phyloP scores from a whole-genome alignment of 2,329 filamentous ascomycete species.

The Aspergillus sp. region DNA sequence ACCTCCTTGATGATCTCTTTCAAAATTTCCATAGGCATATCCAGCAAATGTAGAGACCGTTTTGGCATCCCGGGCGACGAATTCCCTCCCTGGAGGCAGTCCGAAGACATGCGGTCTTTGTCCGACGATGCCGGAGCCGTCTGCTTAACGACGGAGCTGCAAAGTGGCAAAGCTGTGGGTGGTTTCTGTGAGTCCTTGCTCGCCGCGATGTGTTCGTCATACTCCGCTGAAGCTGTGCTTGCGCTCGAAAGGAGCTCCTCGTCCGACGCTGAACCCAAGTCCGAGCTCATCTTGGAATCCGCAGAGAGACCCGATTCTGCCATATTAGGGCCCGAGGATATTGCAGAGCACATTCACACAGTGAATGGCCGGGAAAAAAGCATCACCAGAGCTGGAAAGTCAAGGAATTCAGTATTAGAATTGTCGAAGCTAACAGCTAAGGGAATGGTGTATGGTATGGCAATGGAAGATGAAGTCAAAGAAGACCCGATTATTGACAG shows the following conservation, averaged over 20 bases:
- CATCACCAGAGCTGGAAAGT: background rate
- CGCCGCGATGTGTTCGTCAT: conserved; percentile 9
- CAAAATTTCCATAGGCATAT: conserved; percentile 68
- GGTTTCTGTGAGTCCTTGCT: conserved; percentile 5
- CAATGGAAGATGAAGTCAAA: too few relatives aligned
- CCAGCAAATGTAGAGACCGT: conserved; percentile 56
- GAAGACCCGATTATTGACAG: too few relatives aligned
- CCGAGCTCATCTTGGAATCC: conserved; percentile 15
- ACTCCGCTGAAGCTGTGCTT: conserved; percentile 15
- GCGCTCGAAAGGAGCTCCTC: conserved; percentile 20
- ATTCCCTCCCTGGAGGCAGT: background rate
- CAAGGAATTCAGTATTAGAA: background rate
- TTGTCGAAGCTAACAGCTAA: background rate
- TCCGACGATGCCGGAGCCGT: background rate
- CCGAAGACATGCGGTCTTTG: background rate
- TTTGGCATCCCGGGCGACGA: conserved; percentile 16
- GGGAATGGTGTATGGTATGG: too few relatives aligned
- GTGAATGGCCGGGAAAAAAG: background rate
- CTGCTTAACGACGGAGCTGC: background rate
- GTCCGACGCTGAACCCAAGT: conserved; percentile 17
- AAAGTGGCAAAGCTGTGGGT: background rate
- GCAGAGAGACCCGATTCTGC: conserved; percentile 15
- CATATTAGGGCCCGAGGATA: conserved; percentile 12
- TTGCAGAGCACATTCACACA: conserved; percentile 2
- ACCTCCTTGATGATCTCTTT: conserved; percentile 73